Evolutionary conservation across 2,329 filamentous ascomycete species (phyloP).

Genomic region (Paramyrothecium roridum): DNA sequence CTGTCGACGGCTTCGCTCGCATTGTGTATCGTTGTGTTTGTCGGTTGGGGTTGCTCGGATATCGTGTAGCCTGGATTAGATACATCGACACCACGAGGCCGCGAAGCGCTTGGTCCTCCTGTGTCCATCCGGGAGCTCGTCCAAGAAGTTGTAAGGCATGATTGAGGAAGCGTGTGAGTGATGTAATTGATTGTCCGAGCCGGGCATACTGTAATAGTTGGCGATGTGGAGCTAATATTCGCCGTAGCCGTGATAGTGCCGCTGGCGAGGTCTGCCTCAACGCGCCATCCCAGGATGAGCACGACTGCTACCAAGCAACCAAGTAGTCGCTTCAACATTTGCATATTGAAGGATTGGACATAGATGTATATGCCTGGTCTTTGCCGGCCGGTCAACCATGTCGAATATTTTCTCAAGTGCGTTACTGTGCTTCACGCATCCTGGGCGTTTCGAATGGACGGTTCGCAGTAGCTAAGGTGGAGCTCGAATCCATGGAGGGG

Average conservation of each 20-base stretch:
- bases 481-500: too few relatives aligned
- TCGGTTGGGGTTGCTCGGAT: neutral
- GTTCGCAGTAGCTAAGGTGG: too few relatives aligned
- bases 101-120: too few relatives aligned
- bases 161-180: slow-evolving; percentile 72
- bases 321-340: too few relatives aligned
- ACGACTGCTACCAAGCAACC: too few relatives aligned
- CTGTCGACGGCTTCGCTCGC: slow-evolving; percentile 3
- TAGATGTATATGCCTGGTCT: too few relatives aligned
- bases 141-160: slow-evolving; percentile 68
- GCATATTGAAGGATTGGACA: too few relatives aligned
- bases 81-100: neutral
- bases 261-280: neutral
- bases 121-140: slow-evolving; percentile 24
- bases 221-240: neutral
- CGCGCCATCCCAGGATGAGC: neutral
- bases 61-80: neutral
- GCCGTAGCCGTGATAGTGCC: neutral
- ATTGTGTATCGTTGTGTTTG: neutral
- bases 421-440: too few relatives aligned
- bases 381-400: too few relatives aligned
- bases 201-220: neutral
- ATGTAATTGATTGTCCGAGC: slow-evolving; percentile 76
- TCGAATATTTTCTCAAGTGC: too few relatives aligned
- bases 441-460: too few relatives aligned